phyloP scores from a whole-genome alignment of 2,329 filamentous ascomycete genomes.

The Thermothelomyces thermophilus region DNA sequence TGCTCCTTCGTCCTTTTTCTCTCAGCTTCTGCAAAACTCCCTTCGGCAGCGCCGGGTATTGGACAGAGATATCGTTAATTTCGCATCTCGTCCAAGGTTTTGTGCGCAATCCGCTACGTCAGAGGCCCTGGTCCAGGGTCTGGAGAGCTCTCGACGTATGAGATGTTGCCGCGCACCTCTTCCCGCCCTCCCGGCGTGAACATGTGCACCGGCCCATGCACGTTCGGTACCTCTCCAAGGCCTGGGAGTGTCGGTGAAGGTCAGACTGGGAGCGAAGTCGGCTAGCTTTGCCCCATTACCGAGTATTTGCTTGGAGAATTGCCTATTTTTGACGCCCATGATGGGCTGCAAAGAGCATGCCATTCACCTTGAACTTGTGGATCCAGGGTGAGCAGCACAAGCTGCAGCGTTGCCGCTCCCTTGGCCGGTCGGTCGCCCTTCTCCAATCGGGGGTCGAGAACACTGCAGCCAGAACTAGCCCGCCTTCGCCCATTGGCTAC shows the following conservation, averaged over 20 bases:
- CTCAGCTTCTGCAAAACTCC: conserved; percentile 13
- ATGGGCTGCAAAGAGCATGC: conserved; percentile 4
- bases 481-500: conserved; percentile 19
- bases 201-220: conserved; percentile 17
- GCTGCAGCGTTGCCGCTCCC: conserved; percentile 13
- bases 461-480: conserved; percentile 20
- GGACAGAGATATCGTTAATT: conserved; percentile 20
- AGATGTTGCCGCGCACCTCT: conserved; percentile 19
- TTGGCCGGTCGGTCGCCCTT: conserved; percentile 2
- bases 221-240: conserved; percentile 8
- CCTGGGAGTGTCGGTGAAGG: conserved; percentile 23
- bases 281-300: conserved; percentile 12
- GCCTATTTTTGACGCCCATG: conserved; percentile 11
- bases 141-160: conserved; percentile 15
- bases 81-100: conserved; percentile 15
- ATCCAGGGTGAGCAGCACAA: conserved; percentile 8
- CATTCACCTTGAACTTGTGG: conserved; percentile 18
- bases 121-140: conserved; percentile 17
- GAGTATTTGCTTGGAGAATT: conserved; percentile 7
- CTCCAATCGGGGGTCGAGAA: conserved; percentile 22
- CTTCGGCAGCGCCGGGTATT: conserved; percentile 12
- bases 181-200: conserved; percentile 15
- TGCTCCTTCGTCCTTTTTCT: conserved; percentile 12
- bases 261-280: conserved; percentile 16
- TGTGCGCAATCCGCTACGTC: conserved; percentile 23